Evolutionary conservation across 2,329 filamentous ascomycete species (phyloP).

Genomic region (Westerdykella aurantiaca): DNA sequence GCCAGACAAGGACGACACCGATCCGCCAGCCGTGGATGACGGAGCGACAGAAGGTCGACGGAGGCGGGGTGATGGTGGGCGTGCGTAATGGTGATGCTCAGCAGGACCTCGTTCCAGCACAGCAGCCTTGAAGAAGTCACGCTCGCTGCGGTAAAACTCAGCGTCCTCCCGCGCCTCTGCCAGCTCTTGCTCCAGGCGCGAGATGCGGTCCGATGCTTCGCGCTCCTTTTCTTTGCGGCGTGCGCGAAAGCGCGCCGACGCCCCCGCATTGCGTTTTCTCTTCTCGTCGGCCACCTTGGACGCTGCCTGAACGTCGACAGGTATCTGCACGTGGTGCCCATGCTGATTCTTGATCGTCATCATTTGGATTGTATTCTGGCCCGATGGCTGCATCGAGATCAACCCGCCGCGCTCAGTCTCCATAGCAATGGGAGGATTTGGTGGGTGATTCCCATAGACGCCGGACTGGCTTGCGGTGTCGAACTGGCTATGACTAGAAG

Average conservation of each 20-base stretch:
- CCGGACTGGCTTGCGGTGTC: slow-evolving; percentile 30
- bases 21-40: slow-evolving; percentile 25
- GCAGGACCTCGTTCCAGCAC: slow-evolving; percentile 53
- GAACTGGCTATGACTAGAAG: slow-evolving; percentile 28
- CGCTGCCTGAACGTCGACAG: slow-evolving; percentile 73
- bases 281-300: slow-evolving; percentile 82
- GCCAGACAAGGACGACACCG: slow-evolving; percentile 24
- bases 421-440: slow-evolving; percentile 28
- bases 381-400: slow-evolving; percentile 43
- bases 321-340: slow-evolving; percentile 53
- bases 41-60: slow-evolving; percentile 26
- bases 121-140: slow-evolving; percentile 58
- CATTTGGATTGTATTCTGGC: slow-evolving; percentile 47
- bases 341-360: slow-evolving; percentile 50
- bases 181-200: slow-evolving; percentile 62
- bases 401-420: slow-evolving; percentile 32
- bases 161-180: slow-evolving; percentile 62
- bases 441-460: slow-evolving; percentile 13
- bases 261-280: slow-evolving; percentile 75
- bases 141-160: slow-evolving; percentile 68
- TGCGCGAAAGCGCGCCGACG: slow-evolving; percentile 74
- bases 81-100: slow-evolving; percentile 40
- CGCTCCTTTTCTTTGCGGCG: slow-evolving; percentile 77
- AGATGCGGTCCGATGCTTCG: slow-evolving; percentile 63
- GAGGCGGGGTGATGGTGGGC: slow-evolving; percentile 41